Evolutionary conservation across 495 filamentous ascomycete species (phyloP).

Genomic region (Apiosordaria backusii): DNA sequence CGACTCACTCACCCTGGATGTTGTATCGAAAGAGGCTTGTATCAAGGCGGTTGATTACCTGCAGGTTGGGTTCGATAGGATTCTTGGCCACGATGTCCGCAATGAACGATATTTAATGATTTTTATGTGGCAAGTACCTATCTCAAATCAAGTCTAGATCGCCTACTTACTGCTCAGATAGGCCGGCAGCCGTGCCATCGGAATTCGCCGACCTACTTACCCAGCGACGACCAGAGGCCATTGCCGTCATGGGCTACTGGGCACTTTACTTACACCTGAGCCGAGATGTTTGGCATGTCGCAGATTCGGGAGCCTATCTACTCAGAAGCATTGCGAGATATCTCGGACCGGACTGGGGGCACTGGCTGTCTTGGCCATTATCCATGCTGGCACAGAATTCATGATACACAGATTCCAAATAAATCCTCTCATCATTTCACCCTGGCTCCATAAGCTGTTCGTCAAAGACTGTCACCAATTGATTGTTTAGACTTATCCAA

Average conservation of each 20-base stretch:
- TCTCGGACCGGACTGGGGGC: conserved; percentile 34
- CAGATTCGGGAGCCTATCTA: conserved; percentile 32
- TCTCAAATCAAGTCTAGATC: neutral
- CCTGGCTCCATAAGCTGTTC: too few relatives aligned
- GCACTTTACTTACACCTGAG: conserved; percentile 32
- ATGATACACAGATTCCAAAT: conserved; percentile 29
- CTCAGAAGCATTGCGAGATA: conserved; percentile 34
- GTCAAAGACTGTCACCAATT: too few relatives aligned
- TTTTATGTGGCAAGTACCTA: conserved; percentile 25
- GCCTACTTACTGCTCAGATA: conserved; percentile 5
- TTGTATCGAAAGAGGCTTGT: conserved; percentile 30
- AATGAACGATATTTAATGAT: conserved; percentile 34
- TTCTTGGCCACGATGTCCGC: conserved; percentile 15
- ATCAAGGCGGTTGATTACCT: conserved; percentile 25
- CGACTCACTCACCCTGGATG: conserved; percentile 18
- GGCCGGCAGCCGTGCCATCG: conserved; percentile 25
- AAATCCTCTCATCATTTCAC: neutral
- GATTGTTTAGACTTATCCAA: neutral
- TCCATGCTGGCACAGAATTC: conserved; percentile 15
- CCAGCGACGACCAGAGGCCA: conserved; percentile 26
- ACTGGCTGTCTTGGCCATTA: conserved; percentile 26
- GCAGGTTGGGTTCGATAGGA: conserved; percentile 35
- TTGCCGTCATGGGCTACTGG: conserved; percentile 35
- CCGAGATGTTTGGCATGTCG: conserved; percentile 32
- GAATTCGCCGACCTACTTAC: conserved; percentile 28